Conservation (phyloP, 139 green algal genomes). For the Helicosporidium sp. region DNA sequence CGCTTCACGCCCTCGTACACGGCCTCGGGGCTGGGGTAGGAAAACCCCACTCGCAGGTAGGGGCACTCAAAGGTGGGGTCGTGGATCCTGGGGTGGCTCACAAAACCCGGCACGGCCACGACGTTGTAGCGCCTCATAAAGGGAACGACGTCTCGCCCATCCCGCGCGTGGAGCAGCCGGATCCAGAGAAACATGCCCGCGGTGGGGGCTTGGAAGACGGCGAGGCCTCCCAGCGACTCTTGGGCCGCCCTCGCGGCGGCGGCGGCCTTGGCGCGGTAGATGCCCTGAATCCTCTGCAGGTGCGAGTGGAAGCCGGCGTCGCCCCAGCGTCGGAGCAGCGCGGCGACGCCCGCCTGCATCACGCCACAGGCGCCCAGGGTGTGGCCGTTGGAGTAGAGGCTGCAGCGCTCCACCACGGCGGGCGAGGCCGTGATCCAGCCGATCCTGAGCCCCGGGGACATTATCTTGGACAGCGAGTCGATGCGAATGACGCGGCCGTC, state of each 20-base stretch:
- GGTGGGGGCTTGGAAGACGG: constrained; percentile 11
- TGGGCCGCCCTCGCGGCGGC: constrained; percentile 10
- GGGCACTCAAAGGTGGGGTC: too few relatives aligned
- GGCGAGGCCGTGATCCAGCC: constrained; percentile 41
- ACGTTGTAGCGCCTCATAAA: too few relatives aligned
- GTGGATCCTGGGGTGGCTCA: too few relatives aligned
- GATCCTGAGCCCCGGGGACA: constrained; percentile 38
- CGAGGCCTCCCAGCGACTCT: constrained; percentile 17
- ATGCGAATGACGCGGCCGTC: constrained; percentile 49
- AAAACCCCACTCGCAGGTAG: neutral
- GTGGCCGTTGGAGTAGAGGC: neutral
- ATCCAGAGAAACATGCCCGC: constrained; percentile 32
- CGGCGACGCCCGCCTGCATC: constrained; percentile 17
- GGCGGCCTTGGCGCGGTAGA: constrained; percentile 13
- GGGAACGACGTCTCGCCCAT: too few relatives aligned
- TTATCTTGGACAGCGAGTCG: constrained; percentile 57
- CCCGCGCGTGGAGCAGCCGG: too few relatives aligned
- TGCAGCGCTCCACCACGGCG: constrained; percentile 20
- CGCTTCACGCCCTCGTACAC: neutral
- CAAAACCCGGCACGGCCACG: too few relatives aligned
- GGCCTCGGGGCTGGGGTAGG: neutral
- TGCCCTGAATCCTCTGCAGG: constrained; percentile 17
- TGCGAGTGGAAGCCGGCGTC: constrained; percentile 19
- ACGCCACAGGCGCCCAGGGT: constrained; percentile 23
- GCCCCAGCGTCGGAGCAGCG: constrained; percentile 17